Conservation (phyloP, 139 green algal species). For the Picochlorum sp. region DNA sequence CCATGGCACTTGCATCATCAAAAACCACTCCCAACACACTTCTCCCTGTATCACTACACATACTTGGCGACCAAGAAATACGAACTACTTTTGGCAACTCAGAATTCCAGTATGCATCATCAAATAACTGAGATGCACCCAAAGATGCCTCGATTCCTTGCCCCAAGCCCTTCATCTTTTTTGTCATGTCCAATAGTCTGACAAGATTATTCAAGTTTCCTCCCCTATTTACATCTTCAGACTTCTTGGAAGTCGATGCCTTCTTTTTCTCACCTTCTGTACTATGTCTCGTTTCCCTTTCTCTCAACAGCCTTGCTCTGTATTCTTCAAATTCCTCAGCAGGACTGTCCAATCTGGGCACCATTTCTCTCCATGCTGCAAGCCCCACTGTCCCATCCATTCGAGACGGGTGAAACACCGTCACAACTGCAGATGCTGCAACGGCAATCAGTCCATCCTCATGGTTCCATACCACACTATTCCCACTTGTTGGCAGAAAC, state of each 20-base stretch:
- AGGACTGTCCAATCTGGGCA: neutral
- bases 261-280: neutral
- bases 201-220: neutral
- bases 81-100: neutral
- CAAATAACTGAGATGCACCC: neutral
- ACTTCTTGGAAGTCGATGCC: neutral
- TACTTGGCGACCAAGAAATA: conserved; percentile 9
- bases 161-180: neutral
- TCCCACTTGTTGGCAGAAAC: no score
- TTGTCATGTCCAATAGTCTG: neutral
- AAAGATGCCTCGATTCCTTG: neutral
- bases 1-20: conserved; percentile 28
- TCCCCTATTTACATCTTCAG: neutral
- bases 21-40: conserved; percentile 33
- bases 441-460: neutral
- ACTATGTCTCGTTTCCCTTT: neutral
- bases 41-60: conserved; percentile 3
- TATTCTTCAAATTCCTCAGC: neutral
- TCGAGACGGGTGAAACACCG: neutral
- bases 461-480: neutral
- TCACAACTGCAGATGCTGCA: neutral
- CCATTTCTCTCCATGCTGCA: neutral
- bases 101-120: neutral
- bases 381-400: neutral
- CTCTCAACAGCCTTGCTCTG: neutral